Percentiles rank a stretch among this genome's conserved stretches.
Evolutionary conservation across 2,329 filamentous ascomycete genomes (phyloP).

Genomic region (Cylindrodendrum hubeiense): DNA sequence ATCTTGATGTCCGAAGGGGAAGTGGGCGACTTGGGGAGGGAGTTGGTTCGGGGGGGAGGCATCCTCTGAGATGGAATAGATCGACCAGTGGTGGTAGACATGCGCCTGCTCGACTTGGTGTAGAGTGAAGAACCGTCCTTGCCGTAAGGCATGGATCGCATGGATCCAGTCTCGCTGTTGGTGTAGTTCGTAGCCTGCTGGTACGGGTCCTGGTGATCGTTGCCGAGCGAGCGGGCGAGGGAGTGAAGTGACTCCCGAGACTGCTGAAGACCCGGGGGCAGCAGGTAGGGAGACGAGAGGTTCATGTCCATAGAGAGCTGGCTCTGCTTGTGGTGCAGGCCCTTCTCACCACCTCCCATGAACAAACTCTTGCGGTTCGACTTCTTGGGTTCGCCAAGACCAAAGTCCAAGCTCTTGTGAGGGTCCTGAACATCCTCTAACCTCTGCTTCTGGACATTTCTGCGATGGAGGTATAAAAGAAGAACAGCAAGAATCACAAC

Average conservation of each 20-base stretch:
- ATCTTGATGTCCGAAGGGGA: slow-evolving; percentile 48
- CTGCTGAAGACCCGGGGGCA: slow-evolving; percentile 83
- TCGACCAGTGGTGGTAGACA: slow-evolving; percentile 45
- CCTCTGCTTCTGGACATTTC: slow-evolving; percentile 77
- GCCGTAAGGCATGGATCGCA: slow-evolving; percentile 63
- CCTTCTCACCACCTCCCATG: slow-evolving; percentile 67
- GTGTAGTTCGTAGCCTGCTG: slow-evolving; percentile 71
- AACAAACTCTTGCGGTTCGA: slow-evolving; percentile 51
- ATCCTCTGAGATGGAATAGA: slow-evolving; percentile 42
- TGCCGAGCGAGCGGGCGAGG: slow-evolving; percentile 79
- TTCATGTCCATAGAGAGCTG: slow-evolving; percentile 81
- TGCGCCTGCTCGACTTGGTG: slow-evolving; percentile 55
- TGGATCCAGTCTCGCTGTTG: slow-evolving; percentile 66
- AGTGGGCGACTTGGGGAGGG: slow-evolving; percentile 56
- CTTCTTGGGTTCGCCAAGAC: slow-evolving; percentile 68
- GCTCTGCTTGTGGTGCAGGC: slow-evolving; percentile 54
- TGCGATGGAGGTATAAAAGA: slow-evolving; percentile 82
- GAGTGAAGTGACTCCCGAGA: slow-evolving; percentile 91
- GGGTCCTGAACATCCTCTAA: slow-evolving; percentile 88
- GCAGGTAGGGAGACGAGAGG: slow-evolving; percentile 87
- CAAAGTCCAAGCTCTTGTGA: slow-evolving; percentile 93
- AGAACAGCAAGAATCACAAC: slow-evolving; percentile 74
- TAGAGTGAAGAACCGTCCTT: slow-evolving; percentile 61
- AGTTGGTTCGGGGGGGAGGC: slow-evolving; percentile 54
- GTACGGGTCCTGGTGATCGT: slow-evolving; percentile 88